Conservation (phyloP, 2,329 filamentous ascomycete species). For the Sporothrix globosa region DNA sequence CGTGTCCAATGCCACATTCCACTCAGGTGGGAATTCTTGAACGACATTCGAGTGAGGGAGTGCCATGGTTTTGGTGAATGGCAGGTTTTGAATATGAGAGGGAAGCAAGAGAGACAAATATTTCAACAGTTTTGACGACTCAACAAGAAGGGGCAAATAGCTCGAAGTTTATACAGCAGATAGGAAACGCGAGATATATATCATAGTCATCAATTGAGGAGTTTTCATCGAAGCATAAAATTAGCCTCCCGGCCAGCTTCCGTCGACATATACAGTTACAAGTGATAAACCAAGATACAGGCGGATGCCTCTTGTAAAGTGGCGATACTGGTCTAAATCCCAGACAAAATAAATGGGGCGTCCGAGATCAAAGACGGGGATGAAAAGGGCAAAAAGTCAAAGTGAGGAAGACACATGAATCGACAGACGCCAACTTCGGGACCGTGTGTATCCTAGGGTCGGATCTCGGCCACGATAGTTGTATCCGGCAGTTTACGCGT, state of each 20-base stretch:
- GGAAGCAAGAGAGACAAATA: background rate
- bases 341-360: background rate
- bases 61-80: background rate
- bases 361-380: background rate
- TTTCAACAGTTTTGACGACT: background rate
- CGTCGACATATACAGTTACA: conserved; percentile 4
- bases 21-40: conserved; percentile 16
- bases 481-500: background rate
- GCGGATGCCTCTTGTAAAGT: background rate
- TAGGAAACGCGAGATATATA: background rate
- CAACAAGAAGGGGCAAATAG: background rate
- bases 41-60: background rate
- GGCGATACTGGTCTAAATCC: background rate
- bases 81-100: background rate
- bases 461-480: background rate
- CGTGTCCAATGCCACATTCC: background rate
- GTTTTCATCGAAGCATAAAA: background rate
- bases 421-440: background rate
- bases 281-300: background rate
- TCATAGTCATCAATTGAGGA: too few species aligned
- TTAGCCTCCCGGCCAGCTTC: background rate
- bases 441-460: background rate
- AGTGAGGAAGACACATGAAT: background rate
- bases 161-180: background rate
- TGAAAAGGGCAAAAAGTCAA: background rate